Evolutionary conservation across 164 flowering plant genomes (phyloP).

Genomic region (Stephania cephalantha): DNA sequence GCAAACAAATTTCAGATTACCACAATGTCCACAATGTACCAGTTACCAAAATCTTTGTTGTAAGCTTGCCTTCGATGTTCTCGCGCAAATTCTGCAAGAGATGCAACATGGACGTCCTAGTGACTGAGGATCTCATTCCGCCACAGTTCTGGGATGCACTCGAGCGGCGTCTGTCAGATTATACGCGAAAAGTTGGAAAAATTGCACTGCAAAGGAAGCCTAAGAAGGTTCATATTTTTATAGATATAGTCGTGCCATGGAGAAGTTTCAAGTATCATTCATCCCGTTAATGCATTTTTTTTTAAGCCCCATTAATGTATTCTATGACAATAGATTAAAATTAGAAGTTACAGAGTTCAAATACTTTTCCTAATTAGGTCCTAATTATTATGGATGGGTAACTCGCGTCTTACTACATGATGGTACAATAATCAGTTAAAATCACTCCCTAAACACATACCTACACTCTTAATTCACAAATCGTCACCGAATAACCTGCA

Average conservation of each 20-base stretch:
- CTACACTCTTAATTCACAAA: slow-evolving; percentile 3
- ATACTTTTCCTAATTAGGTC: not conserved
- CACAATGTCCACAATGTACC: not conserved
- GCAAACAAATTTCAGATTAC: too few relatives aligned
- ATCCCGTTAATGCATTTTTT: too few relatives aligned
- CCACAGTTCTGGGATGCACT: not conserved
- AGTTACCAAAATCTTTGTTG: not conserved
- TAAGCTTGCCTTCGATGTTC: not conserved
- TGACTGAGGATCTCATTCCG: not conserved
- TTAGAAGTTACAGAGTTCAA: too few relatives aligned
- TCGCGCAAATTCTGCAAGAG: not conserved
- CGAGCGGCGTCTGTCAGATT: not conserved
- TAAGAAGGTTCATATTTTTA: not conserved
- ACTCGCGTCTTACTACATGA: not conserved
- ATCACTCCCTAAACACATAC: not conserved
- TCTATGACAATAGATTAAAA: not conserved
- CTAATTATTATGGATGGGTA: not conserved
- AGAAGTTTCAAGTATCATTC: not conserved
- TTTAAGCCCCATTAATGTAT: too few relatives aligned
- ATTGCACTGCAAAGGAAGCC: not conserved
- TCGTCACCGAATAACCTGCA: not conserved
- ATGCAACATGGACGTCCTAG: not conserved
- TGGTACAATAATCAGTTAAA: not conserved
- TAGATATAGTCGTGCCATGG: not conserved
- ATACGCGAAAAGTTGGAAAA: not conserved